These are phyloP conservation scores for Hypoxylon sp. DNA, from an alignment of 2,329 filamentous ascomycete species.

Conservation along the genomic window DNA sequence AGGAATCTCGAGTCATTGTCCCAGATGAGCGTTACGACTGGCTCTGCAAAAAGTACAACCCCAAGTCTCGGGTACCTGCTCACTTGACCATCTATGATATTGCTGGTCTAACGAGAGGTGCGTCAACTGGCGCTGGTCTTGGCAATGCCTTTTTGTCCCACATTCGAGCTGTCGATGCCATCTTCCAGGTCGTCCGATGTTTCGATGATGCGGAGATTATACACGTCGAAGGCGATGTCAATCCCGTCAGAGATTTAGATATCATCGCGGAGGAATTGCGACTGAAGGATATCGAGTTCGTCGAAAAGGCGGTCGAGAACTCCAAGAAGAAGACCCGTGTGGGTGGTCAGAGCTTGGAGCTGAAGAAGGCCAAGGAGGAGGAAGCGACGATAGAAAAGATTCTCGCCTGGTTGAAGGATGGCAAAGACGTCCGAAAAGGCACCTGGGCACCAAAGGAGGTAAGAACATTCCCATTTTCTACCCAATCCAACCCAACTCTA, in stretches of 20 bases:
- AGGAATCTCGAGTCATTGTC: conserved; percentile 97
- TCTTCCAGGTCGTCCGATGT: conserved; percentile 96
- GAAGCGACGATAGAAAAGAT: conserved; percentile 94
- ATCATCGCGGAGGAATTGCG: conserved; percentile 98
- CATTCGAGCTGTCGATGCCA: conserved; percentile 97
- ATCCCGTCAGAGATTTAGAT: conserved; percentile 91
- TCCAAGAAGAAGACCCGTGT: conserved; percentile 94
- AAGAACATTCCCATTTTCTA: conserved; percentile 58
- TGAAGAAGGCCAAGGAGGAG: conserved; percentile 97
- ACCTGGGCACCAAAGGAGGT: conserved; percentile 96
- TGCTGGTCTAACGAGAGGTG: conserved; percentile 93
- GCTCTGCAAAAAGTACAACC: conserved; percentile 96
- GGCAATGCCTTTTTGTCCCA: conserved; percentile 98
- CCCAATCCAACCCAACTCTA: conserved; percentile 30
- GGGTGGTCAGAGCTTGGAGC: conserved; percentile 94
- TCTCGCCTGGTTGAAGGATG: conserved; percentile 82
- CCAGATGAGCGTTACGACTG: conserved; percentile 97
- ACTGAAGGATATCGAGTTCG: conserved; percentile 98
- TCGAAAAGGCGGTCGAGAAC: conserved; percentile 92
- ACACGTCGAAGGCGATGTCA: conserved; percentile 98
- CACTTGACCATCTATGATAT: conserved; percentile 99
- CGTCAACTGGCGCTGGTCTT: conserved; percentile 96
- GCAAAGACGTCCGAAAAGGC: conserved; percentile 93
- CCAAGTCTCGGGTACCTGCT: conserved; percentile 95
- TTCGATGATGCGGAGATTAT: conserved; percentile 99